Percentiles rank a stretch among this genome's conserved stretches.
These are phyloP conservation scores for Cephalotrichum gorgonifer DNA, from an alignment of 2,329 filamentous ascomycete species.

Conservation along the genomic window DNA sequence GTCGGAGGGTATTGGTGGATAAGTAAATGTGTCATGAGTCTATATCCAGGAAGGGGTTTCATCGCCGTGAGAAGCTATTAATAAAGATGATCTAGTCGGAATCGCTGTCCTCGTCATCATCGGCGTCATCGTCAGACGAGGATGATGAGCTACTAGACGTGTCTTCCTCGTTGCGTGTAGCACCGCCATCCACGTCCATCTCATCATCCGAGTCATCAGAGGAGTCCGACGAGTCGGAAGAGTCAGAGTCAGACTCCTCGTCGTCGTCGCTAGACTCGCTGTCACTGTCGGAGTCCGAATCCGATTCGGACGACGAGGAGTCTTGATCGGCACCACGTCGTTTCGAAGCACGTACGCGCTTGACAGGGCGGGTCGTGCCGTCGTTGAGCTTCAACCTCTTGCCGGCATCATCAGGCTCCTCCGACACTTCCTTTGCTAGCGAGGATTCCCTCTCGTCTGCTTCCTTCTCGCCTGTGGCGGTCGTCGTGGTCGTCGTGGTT, in stretches of 20 bases:
- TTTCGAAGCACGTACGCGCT: slow-evolving; percentile 4
- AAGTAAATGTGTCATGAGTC: neutral
- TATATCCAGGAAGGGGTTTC: neutral
- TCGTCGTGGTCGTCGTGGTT: slow-evolving; percentile 10
- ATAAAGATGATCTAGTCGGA: neutral
- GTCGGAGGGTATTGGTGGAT: neutral
- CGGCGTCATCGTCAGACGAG: slow-evolving; percentile 2
- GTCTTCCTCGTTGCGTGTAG: neutral
- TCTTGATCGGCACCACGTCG: slow-evolving; percentile 18
- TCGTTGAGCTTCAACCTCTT: slow-evolving; percentile 35
- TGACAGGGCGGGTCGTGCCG: slow-evolving; percentile 33
- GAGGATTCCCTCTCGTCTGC: slow-evolving; percentile 9
- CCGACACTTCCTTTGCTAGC: slow-evolving; percentile 2
- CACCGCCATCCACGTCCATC: slow-evolving; percentile 1
- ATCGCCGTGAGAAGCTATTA: neutral
- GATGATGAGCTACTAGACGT: slow-evolving; percentile 5
- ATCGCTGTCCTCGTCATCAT: neutral
- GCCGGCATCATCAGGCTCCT: slow-evolving; percentile 16
- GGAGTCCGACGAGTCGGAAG: slow-evolving; percentile 15
- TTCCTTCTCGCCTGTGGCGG: neutral
- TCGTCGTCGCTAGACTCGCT: slow-evolving; percentile 18
- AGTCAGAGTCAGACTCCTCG: slow-evolving; percentile 9
- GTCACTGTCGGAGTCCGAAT: slow-evolving; percentile 22
- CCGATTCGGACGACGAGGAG: slow-evolving; percentile 23
- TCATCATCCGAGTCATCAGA: slow-evolving; percentile 17